phyloP scores from a whole-genome alignment of 768 basidiomycete genomes.

The Pholiota conissans region DNA sequence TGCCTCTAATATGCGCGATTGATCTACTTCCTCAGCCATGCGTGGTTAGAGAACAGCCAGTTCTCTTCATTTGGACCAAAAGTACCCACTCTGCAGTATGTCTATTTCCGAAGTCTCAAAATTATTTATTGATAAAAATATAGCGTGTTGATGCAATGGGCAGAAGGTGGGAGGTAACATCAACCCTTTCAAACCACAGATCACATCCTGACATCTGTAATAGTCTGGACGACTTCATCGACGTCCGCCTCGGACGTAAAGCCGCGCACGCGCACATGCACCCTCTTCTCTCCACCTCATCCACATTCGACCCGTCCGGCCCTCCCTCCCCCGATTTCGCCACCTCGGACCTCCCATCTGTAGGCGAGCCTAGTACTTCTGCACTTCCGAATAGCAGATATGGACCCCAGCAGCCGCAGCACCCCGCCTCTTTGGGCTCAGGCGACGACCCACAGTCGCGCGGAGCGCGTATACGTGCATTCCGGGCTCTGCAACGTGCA shows the following conservation, averaged over 20 bases:
- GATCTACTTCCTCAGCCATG: constrained; percentile 48
- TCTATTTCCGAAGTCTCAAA: constrained; percentile 1
- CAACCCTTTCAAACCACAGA: background rate
- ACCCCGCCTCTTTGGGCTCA: background rate
- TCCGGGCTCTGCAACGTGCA: constrained; percentile 67
- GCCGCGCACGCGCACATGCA: constrained; percentile 49
- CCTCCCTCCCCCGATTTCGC: constrained; percentile 16
- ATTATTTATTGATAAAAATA: background rate
- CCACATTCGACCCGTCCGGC: constrained; percentile 24
- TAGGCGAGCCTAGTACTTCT: constrained; percentile 9
- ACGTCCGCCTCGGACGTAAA: constrained; percentile 68
- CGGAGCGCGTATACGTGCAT: constrained; percentile 74
- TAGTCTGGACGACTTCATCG: constrained; percentile 85
- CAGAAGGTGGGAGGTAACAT: constrained; percentile 73
- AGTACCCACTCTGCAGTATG: constrained; percentile 86
- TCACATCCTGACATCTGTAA: background rate
- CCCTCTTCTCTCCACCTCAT: constrained; percentile 28
- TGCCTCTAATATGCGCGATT: background rate
- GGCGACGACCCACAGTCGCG: constrained; percentile 47
- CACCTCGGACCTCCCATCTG: constrained; percentile 1
- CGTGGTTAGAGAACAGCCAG: constrained; percentile 85
- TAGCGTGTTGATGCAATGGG: constrained; percentile 92
- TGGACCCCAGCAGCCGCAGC: constrained; percentile 3
- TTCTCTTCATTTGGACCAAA: constrained; percentile 90
- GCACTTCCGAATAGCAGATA: constrained; percentile 6